Evolutionary conservation across 176 grass and related monocot genomes (phyloP), one percentile per base, ranked within the genome.

Genomic region (Poa annua): DNA sequence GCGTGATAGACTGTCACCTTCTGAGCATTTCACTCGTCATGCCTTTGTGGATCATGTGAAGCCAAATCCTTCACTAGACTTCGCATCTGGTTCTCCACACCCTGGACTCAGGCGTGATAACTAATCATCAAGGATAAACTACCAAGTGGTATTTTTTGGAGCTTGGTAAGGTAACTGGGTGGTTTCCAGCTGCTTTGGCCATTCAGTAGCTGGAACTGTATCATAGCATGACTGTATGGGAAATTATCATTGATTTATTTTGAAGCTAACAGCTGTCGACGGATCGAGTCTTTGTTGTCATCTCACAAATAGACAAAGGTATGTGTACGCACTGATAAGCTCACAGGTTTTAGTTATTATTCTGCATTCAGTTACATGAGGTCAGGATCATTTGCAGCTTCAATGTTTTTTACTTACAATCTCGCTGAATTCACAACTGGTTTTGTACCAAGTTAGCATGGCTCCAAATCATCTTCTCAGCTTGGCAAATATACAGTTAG

Each of bases 51-150:
- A 88, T 84, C 90, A 88, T 66, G 75, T 81, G 48, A 90, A 87
- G 57, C 52, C 85, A 85, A 94, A 92, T 75, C 93, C 91, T 51
- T 90, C 90, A 52, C 55, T 90, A 65, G 91, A 96, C 66, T 84
- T 93, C 76, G 89, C 85, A 80, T 85, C 73, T 78, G 74, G 83
- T 76, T 84, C 88, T 83, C 75, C 62, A 75, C 62, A 83, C 75
- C n/a, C 67, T 86, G 84, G 84, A 62, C 68, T 69, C 51, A 84
- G 60, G 51, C 84, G 39, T 80, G 68, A 63, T 87, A 87, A 76
- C 85, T 87, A 87, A 76, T 48, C 35, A 79, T 53, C 32, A 8
- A 80, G 50, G 72, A 35, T 83, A 87, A 70, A 81, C 80, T 29
- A 21, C 56, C 81, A 48, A 68, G 26, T 49, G 68, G 14, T 44